Percentiles rank a stretch among this genome's conserved stretches.
Evolutionary conservation across 805 yeast genomes (phyloP).

Genomic region (Kluyveromyces lactis): DNA sequence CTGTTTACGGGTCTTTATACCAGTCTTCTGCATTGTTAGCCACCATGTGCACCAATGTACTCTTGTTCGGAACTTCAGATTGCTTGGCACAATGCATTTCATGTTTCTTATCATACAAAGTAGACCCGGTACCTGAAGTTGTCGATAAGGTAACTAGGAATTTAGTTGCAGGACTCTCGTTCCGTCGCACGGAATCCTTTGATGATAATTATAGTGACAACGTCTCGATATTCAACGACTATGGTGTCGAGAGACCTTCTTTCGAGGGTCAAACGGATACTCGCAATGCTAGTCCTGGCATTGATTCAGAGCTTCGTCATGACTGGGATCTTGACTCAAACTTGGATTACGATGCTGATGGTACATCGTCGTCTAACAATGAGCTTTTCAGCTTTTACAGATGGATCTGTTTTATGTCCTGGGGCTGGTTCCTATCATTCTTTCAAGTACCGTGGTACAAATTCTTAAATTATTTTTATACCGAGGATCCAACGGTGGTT

Average conservation of each 20-base stretch:
- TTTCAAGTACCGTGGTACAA: constrained; percentile 86
- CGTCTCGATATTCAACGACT: constrained; percentile 23
- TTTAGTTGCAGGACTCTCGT: constrained; percentile 3
- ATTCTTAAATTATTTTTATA: constrained; percentile 67
- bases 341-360: constrained; percentile 6
- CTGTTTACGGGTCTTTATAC: constrained; percentile 53
- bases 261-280: background rate
- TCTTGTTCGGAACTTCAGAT: constrained; percentile 86
- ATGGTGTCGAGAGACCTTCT: constrained; percentile 11
- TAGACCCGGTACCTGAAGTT: constrained; percentile 18
- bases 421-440: constrained; percentile 83
- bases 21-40: constrained; percentile 62
- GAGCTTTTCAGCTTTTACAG: constrained; percentile 53
- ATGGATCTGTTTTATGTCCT: constrained; percentile 67
- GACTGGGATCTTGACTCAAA: background rate
- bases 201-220: constrained; percentile 15
- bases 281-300: background rate
- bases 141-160: constrained; percentile 11
- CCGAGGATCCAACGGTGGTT: constrained; percentile 73
- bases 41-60: constrained; percentile 69
- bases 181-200: background rate
- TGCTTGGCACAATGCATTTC: constrained; percentile 74
- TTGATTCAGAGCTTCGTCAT: no score
- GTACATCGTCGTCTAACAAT: constrained; percentile 5
- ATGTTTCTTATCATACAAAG: constrained; percentile 21